These are phyloP conservation scores for Aegle marmelos DNA, from an alignment of 345 rosid genomes.

Conservation along the genomic window DNA sequence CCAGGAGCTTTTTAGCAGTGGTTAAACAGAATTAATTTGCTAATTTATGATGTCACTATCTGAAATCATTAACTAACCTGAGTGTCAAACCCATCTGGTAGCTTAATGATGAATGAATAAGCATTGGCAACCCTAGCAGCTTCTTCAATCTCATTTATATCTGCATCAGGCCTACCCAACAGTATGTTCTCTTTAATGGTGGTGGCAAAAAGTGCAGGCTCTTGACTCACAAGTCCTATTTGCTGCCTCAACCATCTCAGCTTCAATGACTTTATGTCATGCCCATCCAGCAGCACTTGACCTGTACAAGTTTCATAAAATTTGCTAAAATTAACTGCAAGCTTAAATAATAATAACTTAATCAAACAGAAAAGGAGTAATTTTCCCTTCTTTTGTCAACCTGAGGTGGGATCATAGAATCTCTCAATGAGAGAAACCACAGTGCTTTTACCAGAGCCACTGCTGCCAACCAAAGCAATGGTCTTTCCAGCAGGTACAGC, in stretches of 20 bases:
- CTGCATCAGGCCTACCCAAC: conserved; percentile 86
- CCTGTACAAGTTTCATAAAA: conserved; percentile 43
- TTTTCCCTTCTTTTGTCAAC: conserved; percentile 29
- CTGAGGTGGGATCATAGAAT: conserved; percentile 89
- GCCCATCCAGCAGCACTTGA: conserved; percentile 82
- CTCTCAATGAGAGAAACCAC: conserved; percentile 93
- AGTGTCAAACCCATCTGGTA: conserved; percentile 90
- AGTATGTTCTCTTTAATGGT: conserved; percentile 91
- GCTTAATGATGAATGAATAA: conserved; percentile 86
- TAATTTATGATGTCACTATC: neutral
- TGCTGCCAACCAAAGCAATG: conserved; percentile 95
- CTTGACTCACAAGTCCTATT: conserved; percentile 98
- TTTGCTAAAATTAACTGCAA: neutral
- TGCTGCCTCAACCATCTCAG: conserved; percentile 92
- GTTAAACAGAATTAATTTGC: neutral
- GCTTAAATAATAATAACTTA: conserved; percentile 7
- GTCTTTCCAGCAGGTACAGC: conserved; percentile 92
- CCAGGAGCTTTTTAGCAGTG: too few relatives aligned
- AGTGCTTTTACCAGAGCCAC: conserved; percentile 98
- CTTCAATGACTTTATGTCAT: conserved; percentile 76
- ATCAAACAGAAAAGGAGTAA: conserved; percentile 15
- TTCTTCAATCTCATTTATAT: conserved; percentile 74
- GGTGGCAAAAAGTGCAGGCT: conserved; percentile 92
- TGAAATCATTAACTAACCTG: conserved; percentile 47
- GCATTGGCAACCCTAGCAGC: conserved; percentile 99